A percentile compares a stretch with the other conserved stretches of the same genome.
Conservation (phyloP, 2,329 filamentous ascomycete species). For the Teratosphaeria destructans region DNA sequence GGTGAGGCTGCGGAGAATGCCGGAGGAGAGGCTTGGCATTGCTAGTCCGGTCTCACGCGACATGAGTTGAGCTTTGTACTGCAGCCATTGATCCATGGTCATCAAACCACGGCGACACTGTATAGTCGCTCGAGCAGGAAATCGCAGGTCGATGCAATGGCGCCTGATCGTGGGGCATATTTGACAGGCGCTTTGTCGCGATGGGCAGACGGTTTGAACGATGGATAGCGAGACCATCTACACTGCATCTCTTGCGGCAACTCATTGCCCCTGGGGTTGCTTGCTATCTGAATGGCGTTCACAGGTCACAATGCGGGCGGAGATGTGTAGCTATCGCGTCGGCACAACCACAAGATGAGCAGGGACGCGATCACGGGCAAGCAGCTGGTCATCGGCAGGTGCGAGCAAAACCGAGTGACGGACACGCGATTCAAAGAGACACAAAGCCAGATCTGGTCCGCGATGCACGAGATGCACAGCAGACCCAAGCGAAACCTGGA, state of each 20-base stretch:
- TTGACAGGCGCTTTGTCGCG: slow-evolving; percentile 16
- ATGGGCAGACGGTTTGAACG: slow-evolving; percentile 37
- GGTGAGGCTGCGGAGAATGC: slow-evolving; percentile 1
- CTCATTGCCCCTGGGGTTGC: slow-evolving; percentile 10
- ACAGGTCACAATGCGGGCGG: neutral
- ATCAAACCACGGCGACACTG: neutral
- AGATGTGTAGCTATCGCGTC: neutral
- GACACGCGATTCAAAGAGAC: neutral
- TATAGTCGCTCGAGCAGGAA: neutral
- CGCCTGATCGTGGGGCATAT: slow-evolving; percentile 20
- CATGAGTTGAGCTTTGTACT: neutral
- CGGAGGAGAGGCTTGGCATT: slow-evolving; percentile 2
- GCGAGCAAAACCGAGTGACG: neutral
- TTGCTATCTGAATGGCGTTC: neutral
- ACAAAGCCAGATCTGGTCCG: neutral
- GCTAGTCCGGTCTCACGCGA: neutral
- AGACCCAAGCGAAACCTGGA: neutral
- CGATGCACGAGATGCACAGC: neutral
- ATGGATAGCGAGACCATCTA: slow-evolving; percentile 36
- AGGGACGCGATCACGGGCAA: neutral
- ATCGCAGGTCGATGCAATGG: slow-evolving; percentile 20
- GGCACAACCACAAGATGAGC: neutral
- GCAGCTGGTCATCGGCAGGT: neutral
- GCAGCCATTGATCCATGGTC: neutral
- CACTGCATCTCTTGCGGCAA: slow-evolving; percentile 29